These are phyloP conservation scores for Neurospora africana DNA, from an alignment of 495 filamentous ascomycete genomes.

Conservation along the genomic window DNA sequence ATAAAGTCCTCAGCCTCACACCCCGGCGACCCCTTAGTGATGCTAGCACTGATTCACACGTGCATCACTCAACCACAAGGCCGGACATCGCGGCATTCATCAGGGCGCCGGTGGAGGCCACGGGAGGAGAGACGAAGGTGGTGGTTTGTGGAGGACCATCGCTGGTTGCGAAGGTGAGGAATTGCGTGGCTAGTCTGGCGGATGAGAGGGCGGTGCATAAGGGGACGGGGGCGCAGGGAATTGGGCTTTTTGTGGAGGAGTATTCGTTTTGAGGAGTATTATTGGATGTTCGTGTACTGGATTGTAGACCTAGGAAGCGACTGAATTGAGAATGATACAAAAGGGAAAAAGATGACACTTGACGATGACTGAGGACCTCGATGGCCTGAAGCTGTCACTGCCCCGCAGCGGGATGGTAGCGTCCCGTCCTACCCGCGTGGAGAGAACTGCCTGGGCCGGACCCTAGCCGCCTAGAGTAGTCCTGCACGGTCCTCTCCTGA, in stretches of 20 bases:
- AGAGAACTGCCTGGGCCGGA: neutral
- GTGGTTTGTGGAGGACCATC: conserved; percentile 69
- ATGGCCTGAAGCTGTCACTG: neutral
- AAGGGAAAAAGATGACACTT: neutral
- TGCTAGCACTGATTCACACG: conserved; percentile 28
- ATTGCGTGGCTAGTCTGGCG: conserved; percentile 57
- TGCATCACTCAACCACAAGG: conserved; percentile 27
- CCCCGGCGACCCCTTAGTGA: conserved; percentile 11
- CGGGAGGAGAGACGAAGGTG: conserved; percentile 71
- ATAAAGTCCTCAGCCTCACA: neutral
- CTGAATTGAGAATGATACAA: neutral
- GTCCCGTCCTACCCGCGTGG: neutral
- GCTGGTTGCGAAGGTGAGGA: conserved; percentile 53
- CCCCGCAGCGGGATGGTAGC: neutral
- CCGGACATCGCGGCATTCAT: conserved; percentile 38
- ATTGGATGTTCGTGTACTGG: no score
- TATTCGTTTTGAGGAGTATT: conserved; percentile 33
- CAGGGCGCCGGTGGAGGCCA: conserved; percentile 51
- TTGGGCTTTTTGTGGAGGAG: conserved; percentile 41
- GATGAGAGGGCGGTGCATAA: conserved; percentile 88
- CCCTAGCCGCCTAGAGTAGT: neutral
- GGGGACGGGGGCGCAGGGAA: conserved; percentile 77
- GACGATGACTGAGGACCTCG: neutral
- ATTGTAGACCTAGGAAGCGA: no score
- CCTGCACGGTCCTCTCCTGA: neutral